Evolutionary conservation across 1,139 yeast species (phyloP).

Genomic region (Yamadazyma diospyri): DNA sequence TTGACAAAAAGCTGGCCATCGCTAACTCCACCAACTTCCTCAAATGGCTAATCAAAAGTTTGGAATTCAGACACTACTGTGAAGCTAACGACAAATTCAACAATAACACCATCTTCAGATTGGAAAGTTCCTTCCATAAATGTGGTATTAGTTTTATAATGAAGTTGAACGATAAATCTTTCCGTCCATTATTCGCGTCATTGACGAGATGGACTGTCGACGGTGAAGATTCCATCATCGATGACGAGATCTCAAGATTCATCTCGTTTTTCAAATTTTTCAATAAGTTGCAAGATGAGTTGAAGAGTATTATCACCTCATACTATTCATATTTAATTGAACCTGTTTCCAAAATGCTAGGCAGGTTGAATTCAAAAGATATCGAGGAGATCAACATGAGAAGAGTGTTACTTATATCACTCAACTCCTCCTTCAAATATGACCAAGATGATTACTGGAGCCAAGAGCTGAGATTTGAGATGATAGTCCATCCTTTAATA

Average conservation of each 20-base stretch:
- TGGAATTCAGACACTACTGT: constrained; percentile 60
- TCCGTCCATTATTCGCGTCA: constrained; percentile 86
- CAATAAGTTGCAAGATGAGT: constrained; percentile 75
- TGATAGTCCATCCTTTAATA: constrained; percentile 59
- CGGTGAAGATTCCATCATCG: constrained; percentile 62
- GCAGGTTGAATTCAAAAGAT: constrained; percentile 38
- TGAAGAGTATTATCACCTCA: constrained; percentile 83
- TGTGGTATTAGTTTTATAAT: constrained; percentile 76
- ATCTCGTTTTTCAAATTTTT: constrained; percentile 83
- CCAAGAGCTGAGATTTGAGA: constrained; percentile 77
- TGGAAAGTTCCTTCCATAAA: constrained; percentile 72
- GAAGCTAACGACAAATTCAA: constrained; percentile 45
- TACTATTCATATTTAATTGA: constrained; percentile 86
- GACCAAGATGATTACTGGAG: constrained; percentile 97
- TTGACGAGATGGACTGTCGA: constrained; percentile 92
- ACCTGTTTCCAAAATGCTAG: constrained; percentile 55
- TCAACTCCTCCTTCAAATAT: constrained; percentile 76
- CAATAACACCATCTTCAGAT: constrained; percentile 70
- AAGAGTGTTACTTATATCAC: constrained; percentile 67
- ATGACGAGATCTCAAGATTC: constrained; percentile 49
- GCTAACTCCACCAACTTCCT: constrained; percentile 67
- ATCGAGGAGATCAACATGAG: constrained; percentile 56
- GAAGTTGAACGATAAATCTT: constrained; percentile 89
- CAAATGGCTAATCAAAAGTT: constrained; percentile 65
- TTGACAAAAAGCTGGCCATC: constrained; percentile 74